Percentiles rank a stretch among this genome's conserved stretches.
Conservation (phyloP, 805 yeast species). For the Nakazawaea ernobii region DNA sequence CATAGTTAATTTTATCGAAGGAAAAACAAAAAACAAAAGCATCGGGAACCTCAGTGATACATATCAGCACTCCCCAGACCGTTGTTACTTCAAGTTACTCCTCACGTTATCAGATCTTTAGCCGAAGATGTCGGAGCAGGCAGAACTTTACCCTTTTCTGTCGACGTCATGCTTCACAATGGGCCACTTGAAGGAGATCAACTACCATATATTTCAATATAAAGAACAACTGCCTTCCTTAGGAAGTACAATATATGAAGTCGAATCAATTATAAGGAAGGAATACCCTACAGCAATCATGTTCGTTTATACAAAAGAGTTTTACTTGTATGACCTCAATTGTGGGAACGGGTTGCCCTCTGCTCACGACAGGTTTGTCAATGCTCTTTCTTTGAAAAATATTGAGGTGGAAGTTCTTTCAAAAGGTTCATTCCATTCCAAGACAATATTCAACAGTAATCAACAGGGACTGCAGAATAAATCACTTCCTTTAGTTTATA, state of each 20-base stretch:
- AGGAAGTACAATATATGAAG: slow-evolving; percentile 3
- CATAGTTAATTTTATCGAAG: no score
- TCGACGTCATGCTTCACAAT: slow-evolving; percentile 8
- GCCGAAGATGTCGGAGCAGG: neutral
- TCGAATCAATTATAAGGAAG: slow-evolving; percentile 2
- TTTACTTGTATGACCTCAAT: slow-evolving; percentile 9
- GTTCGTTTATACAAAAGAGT: slow-evolving; percentile 9
- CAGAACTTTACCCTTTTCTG: neutral
- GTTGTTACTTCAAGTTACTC: neutral
- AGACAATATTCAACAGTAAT: slow-evolving; percentile 7
- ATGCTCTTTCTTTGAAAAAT: neutral
- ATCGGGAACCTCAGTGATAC: no score
- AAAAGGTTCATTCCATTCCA: slow-evolving; percentile 9
- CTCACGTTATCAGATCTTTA: neutral
- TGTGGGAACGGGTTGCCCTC: neutral
- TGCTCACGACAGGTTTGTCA: neutral
- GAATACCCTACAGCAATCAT: slow-evolving; percentile 1
- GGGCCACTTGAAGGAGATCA: slow-evolving; percentile 9
- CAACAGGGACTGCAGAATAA: slow-evolving; percentile 3
- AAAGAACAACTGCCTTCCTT: slow-evolving; percentile 2
- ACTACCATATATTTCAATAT: slow-evolving; percentile 4
- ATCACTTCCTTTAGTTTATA: slow-evolving; percentile 22
- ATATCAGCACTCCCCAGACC: no score
- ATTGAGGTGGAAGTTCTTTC: slow-evolving; percentile 2
- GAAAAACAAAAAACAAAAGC: no score